These are phyloP conservation scores for Allium sativum DNA, from an alignment of 106 monocot genomes.

Conservation along the genomic window DNA sequence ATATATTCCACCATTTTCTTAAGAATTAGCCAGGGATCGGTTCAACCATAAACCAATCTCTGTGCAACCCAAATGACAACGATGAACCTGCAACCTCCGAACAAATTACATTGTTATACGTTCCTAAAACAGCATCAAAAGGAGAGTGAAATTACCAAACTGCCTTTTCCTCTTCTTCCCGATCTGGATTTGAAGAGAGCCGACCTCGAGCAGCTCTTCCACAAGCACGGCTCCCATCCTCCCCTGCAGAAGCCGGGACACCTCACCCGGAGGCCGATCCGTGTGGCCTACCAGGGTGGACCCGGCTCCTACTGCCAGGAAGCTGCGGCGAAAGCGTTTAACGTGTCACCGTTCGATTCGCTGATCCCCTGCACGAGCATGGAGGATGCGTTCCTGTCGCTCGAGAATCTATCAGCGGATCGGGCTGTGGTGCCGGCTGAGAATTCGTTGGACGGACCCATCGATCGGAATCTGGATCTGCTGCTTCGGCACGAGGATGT, in stretches of 20 bases:
- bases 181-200: too few relatives aligned
- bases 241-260: slow-evolving; percentile 37
- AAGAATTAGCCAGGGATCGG: slow-evolving; percentile 4
- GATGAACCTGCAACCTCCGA: background rate
- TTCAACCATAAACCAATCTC: background rate
- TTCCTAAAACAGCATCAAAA: slow-evolving; percentile 1
- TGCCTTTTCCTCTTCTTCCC: slow-evolving; percentile 6
- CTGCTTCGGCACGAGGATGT: slow-evolving; percentile 48
- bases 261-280: slow-evolving; percentile 30
- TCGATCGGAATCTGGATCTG: slow-evolving; percentile 57
- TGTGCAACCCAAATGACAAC: background rate
- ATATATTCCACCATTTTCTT: background rate
- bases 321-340: slow-evolving; percentile 42
- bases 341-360: slow-evolving; percentile 9
- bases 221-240: slow-evolving; percentile 28
- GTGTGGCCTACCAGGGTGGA: slow-evolving; percentile 64
- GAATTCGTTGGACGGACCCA: slow-evolving; percentile 64
- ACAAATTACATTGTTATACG: background rate
- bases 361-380: slow-evolving; percentile 24
- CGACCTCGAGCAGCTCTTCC: slow-evolving; percentile 28
- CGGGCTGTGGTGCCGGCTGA: slow-evolving; percentile 61
- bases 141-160: background rate
- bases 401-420: slow-evolving; percentile 40
- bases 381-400: slow-evolving; percentile 49
- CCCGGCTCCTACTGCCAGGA: slow-evolving; percentile 71